A percentile compares a stretch with the other conserved stretches of the same genome.
Evolutionary conservation across 768 basidiomycete genomes (phyloP).

Genomic region (Boletus tylopilopsis): DNA sequence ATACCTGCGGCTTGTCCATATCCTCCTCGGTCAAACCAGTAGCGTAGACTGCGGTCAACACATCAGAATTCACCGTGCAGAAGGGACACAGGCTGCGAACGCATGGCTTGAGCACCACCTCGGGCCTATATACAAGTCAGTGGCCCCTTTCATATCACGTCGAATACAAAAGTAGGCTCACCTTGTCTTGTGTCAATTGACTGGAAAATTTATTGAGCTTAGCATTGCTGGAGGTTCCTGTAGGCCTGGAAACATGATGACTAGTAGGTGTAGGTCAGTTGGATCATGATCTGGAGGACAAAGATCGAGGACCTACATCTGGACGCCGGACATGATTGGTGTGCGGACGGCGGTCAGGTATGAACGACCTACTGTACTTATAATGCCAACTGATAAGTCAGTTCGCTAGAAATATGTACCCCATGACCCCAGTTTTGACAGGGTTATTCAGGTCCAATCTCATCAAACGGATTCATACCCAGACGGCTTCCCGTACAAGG

Average conservation of each 20-base stretch:
- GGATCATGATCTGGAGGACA: not conserved
- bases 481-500: not conserved
- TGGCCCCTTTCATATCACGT: not conserved
- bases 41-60: constrained; percentile 53
- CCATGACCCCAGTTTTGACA: too few species aligned
- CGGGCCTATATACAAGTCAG: constrained; percentile 37
- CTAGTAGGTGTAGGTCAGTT: not conserved
- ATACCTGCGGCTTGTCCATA: constrained; percentile 81
- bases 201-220: constrained; percentile 74
- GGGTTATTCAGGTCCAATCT: not conserved
- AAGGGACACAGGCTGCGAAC: constrained; percentile 41
- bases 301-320: constrained; percentile 46
- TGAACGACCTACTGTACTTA: constrained; percentile 10
- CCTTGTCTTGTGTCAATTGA: constrained; percentile 77
- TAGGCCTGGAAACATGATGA: constrained; percentile 19
- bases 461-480: not conserved
- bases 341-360: not conserved
- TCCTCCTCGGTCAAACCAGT: constrained; percentile 74
- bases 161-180: constrained; percentile 22
- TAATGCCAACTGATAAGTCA: constrained; percentile 2
- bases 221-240: constrained; percentile 31
- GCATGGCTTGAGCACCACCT: constrained; percentile 84
- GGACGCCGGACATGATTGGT: constrained; percentile 53
- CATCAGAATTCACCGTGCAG: not conserved
- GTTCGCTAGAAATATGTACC: not conserved